Conservation (phyloP, 2,329 filamentous ascomycete genomes). For the Trichoderma gracile region DNA sequence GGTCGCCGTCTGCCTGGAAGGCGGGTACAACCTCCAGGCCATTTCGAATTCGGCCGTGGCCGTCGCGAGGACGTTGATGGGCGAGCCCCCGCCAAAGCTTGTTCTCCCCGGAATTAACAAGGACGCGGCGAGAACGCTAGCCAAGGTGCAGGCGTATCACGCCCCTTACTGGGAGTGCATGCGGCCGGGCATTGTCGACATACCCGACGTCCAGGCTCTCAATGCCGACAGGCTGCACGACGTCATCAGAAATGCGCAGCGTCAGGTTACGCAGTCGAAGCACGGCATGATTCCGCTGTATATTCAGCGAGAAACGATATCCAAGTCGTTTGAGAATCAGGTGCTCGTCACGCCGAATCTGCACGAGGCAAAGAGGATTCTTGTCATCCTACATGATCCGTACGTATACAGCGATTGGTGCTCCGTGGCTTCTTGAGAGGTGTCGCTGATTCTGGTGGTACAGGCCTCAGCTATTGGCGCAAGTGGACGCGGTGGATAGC, state of each 20-base stretch:
- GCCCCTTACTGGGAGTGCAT: constrained; percentile 85
- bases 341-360: constrained; percentile 78
- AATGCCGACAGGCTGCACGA: constrained; percentile 71
- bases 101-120: constrained; percentile 57
- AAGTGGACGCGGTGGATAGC: constrained; percentile 69
- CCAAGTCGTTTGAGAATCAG: constrained; percentile 80
- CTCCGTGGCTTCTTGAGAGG: too few relatives aligned
- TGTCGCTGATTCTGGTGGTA: constrained; percentile 26
- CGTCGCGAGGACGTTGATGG: constrained; percentile 91
- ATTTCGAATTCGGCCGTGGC: constrained; percentile 92
- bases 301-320: constrained; percentile 72
- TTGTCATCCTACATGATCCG: constrained; percentile 91
- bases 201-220: constrained; percentile 53
- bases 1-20: constrained; percentile 89
- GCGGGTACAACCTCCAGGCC: constrained; percentile 89
- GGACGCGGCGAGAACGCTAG: constrained; percentile 57
- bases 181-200: constrained; percentile 64
- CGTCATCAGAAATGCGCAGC: constrained; percentile 75
- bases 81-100: constrained; percentile 76
- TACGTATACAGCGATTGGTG: constrained; percentile 49
- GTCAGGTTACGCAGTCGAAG: constrained; percentile 67
- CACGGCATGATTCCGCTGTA: constrained; percentile 78
- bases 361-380: constrained; percentile 63
- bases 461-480: constrained; percentile 67
- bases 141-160: constrained; percentile 61